Evolutionary conservation across 163 green algal species (phyloP), one percentile per base, ranked within the genome.

Genomic region (Volvox carteri): DNA sequence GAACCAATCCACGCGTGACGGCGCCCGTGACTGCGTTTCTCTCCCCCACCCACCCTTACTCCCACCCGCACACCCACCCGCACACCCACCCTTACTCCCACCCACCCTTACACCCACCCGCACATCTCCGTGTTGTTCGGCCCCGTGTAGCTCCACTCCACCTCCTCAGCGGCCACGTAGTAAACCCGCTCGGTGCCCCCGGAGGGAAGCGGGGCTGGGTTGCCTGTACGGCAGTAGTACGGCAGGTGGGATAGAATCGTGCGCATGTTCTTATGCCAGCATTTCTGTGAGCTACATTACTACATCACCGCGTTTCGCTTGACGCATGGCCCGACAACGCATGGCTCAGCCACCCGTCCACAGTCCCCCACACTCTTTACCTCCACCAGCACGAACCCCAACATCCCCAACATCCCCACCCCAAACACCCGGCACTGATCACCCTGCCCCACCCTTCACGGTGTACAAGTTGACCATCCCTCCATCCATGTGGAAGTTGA

Each of bases 81-180:
- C 72, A 48, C n/a, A n/a, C 28, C 6, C 46, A 2, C 46, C 30
- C 25, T 25, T 25, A 39, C 23, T 1, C 33, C 39, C 5, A 76
- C 67, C 37, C 3, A 76, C 30, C 33, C 67, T 4, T 16, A 76
- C 1, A 48, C 60, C 37, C 50, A 88, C 81, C 14, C 23, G 84
- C 84, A 89, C 4, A 23, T 25, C 37, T 84, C 11, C 11, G 35
- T 62, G 84, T 89, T 81, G 84, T 83, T 62, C 94, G 93, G 0
- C 30, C 84, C 84, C 5, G 85, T 89, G 83, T 96, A 97, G 90
- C 96, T 89, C 94, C 94, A 97, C 67, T 91, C 86, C 12, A 92
- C 89, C 52, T 92, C 78, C 73, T 95, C 92, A 0, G 94, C 94
- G 16, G 90, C 91, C 23, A 97, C 90, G 89, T 91, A 97, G 92